Conservation (phyloP, 2,329 filamentous ascomycete genomes). For the Aspergillus fischeri region DNA sequence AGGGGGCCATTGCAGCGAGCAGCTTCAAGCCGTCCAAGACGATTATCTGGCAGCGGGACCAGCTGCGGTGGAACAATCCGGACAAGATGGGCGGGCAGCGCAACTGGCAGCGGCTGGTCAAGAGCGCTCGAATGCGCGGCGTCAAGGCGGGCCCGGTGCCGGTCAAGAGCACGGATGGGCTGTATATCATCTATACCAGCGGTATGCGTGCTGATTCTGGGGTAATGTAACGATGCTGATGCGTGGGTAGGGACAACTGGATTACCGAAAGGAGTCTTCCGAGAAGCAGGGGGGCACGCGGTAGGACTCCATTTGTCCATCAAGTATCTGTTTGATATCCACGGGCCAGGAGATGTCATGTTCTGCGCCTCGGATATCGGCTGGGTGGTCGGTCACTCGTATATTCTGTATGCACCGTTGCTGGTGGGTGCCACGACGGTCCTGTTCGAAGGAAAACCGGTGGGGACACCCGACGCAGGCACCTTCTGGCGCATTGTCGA, state of each 20-base stretch:
- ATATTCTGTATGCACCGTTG: slow-evolving; percentile 85
- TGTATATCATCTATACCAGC: slow-evolving; percentile 91
- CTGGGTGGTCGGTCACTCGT: slow-evolving; percentile 84
- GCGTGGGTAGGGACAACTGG: slow-evolving; percentile 64
- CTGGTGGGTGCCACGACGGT: slow-evolving; percentile 81
- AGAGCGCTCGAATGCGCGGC: slow-evolving; percentile 63
- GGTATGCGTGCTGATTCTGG: slow-evolving; percentile 32
- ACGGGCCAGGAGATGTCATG: slow-evolving; percentile 77
- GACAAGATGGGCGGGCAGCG: slow-evolving; percentile 64
- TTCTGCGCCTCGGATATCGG: slow-evolving; percentile 83
- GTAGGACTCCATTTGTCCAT: slow-evolving; percentile 81
- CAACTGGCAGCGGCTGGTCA: slow-evolving; percentile 73
- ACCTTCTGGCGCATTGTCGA: slow-evolving; percentile 85
- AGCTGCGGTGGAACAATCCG: slow-evolving; percentile 70
- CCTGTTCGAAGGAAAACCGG: slow-evolving; percentile 88
- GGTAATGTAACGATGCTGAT: not conserved
- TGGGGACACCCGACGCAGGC: slow-evolving; percentile 82
- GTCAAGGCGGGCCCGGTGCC: slow-evolving; percentile 71
- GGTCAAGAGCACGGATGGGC: slow-evolving; percentile 68
- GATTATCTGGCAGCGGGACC: slow-evolving; percentile 79
- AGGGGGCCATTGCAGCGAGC: slow-evolving; percentile 65
- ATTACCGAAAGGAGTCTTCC: slow-evolving; percentile 74
- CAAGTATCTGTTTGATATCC: slow-evolving; percentile 75
- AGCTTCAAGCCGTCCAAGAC: slow-evolving; percentile 67
- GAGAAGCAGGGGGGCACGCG: slow-evolving; percentile 80